Evolutionary conservation across 148 eudicot genomes (phyloP).

Genomic region (Cornus suecica): DNA sequence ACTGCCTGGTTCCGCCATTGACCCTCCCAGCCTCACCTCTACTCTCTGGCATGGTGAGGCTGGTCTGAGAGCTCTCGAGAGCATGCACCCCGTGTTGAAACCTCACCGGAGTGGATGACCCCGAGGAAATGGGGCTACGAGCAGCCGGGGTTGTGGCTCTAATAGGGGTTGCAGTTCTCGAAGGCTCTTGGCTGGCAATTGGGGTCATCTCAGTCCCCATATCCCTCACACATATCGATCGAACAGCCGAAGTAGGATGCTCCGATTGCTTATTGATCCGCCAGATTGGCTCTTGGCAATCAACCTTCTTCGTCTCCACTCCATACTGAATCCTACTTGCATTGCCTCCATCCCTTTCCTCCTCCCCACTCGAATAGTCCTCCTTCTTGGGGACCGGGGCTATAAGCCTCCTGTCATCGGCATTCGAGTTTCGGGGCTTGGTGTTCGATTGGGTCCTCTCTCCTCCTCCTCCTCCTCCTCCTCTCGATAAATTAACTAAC

Average conservation of each 20-base stretch:
- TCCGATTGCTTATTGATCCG: conserved; percentile 38
- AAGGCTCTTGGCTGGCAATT: conserved; percentile 83
- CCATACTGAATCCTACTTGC: conserved; percentile 31
- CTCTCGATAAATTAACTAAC: conserved; percentile 82
- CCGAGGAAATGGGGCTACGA: conserved; percentile 76
- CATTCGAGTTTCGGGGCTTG: conserved; percentile 85
- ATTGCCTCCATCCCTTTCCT: conserved; percentile 25
- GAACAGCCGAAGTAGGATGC: conserved; percentile 36
- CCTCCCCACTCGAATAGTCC: conserved; percentile 41
- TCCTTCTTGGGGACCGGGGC: conserved; percentile 70
- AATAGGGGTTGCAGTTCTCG: conserved; percentile 83
- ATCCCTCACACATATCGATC: conserved; percentile 84
- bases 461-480: conserved; percentile 64
- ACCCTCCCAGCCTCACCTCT: conserved; percentile 29
- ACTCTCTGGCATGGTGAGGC: background rate
- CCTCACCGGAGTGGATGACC: conserved; percentile 64
- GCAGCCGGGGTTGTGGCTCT: conserved; percentile 65
- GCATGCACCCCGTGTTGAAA: conserved; percentile 28
- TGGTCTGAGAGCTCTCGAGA: conserved; percentile 22
- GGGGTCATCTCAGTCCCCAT: conserved; percentile 99
- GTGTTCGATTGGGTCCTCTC: conserved; percentile 52
- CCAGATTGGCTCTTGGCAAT: conserved; percentile 76
- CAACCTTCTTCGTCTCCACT: conserved; percentile 75
- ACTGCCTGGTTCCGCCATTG: conserved; percentile 26
- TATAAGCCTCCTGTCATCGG: conserved; percentile 82